phyloP scores from a whole-genome alignment of 192 early-diverging fungal species.

The Backusella sp. region DNA sequence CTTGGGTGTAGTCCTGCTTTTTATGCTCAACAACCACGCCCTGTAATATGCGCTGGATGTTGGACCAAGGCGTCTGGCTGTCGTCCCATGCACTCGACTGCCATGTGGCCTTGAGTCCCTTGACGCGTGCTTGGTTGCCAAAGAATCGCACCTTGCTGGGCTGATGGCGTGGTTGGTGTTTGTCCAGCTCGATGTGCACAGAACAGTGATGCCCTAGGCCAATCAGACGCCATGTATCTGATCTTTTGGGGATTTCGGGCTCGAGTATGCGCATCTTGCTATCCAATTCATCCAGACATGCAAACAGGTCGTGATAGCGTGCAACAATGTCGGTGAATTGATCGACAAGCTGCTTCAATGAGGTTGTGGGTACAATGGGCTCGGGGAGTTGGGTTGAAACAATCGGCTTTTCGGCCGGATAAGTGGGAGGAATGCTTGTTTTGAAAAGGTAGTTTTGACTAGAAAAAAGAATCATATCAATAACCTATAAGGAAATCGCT shows the following conservation, averaged over 20 bases:
- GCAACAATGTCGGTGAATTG: background rate
- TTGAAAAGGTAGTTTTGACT: background rate
- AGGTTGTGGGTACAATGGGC: background rate
- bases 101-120: background rate
- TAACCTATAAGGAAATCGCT: too few species aligned
- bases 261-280: conserved; percentile 7
- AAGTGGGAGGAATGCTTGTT: background rate
- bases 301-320: conserved; percentile 7
- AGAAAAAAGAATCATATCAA: too few species aligned
- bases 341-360: background rate
- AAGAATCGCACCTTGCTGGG: conserved; percentile 6
- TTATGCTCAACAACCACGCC: background rate
- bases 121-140: conserved; percentile 12
- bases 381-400: conserved; percentile 4
- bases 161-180: conserved; percentile 1
- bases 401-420: background rate
- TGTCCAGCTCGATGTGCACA: conserved; percentile 10
- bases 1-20: background rate
- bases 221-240: conserved; percentile 12
- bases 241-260: conserved; percentile 10
- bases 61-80: background rate
- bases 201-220: conserved; percentile 21
- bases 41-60: background rate
- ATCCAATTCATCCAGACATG: conserved; percentile 25
- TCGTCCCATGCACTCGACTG: background rate